These are phyloP conservation scores for Przewalskia tangutica DNA, from an alignment of 257 asterid species.

Conservation along the genomic window DNA sequence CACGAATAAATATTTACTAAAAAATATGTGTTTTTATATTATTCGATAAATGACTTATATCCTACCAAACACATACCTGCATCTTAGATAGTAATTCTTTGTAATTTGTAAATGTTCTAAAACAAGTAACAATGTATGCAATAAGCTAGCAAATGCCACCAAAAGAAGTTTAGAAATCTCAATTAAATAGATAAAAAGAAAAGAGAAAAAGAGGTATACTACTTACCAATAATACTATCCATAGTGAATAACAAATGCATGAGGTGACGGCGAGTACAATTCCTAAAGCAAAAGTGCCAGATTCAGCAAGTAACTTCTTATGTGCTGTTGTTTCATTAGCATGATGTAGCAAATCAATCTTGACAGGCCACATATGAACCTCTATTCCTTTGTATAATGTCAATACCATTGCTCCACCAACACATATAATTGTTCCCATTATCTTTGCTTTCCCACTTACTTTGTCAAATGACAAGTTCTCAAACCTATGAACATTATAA, in stretches of 20 bases:
- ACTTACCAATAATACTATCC: slow-evolving; percentile 19
- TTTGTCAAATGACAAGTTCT: slow-evolving; percentile 6
- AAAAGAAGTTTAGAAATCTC: background rate
- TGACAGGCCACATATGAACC: slow-evolving; percentile 10
- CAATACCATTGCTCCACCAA: slow-evolving; percentile 19
- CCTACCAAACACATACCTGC: background rate
- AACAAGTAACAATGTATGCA: background rate
- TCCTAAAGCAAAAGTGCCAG: slow-evolving; percentile 9
- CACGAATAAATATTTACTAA: background rate
- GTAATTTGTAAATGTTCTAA: no score
- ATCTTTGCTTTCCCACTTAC: slow-evolving; percentile 17
- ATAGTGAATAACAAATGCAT: slow-evolving; percentile 13
- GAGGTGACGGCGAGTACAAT: slow-evolving; percentile 11
- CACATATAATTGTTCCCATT: slow-evolving; percentile 14
- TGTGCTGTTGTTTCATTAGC: background rate
- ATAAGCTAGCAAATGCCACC: background rate
- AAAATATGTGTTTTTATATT: background rate
- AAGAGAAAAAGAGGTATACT: background rate
- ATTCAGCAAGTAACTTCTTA: background rate
- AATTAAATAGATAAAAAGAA: background rate
- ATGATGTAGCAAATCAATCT: slow-evolving; percentile 11
- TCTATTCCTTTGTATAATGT: slow-evolving; percentile 14
- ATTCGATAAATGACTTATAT: background rate
- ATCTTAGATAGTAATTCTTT: background rate
- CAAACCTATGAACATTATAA: slow-evolving; percentile 5